Conservation (phyloP, 1,284 basidiomycete genomes). For the Ustilago tritici region DNA sequence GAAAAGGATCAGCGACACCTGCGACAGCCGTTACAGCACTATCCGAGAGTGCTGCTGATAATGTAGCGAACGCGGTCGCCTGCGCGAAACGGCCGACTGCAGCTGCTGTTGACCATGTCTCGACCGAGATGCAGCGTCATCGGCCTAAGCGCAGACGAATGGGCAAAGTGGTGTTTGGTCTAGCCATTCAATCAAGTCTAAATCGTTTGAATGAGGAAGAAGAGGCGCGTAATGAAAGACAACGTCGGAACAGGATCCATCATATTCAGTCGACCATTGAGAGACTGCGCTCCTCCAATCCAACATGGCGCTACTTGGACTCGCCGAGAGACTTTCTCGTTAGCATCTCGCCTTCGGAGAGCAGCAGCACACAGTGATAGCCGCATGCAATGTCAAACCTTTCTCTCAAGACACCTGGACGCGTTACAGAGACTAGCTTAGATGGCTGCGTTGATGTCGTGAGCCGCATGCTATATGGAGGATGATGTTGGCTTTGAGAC, state of each 20-base stretch:
- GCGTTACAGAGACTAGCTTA: neutral
- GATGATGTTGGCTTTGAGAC: neutral
- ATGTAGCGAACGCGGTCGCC: neutral
- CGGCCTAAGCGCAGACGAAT: constrained; percentile 31
- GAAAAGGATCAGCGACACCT: neutral
- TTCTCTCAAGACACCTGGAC: neutral
- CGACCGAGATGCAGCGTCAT: constrained; percentile 13
- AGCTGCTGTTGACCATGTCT: neutral
- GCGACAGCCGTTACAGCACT: neutral
- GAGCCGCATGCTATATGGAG: neutral
- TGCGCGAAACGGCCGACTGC: neutral
- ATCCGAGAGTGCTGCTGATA: neutral
- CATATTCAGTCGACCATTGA: constrained; percentile 33
- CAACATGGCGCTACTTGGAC: constrained; percentile 39
- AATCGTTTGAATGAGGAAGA: constrained; percentile 26
- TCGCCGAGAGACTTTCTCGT: constrained; percentile 42
- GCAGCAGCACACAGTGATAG: neutral
- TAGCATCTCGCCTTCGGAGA: constrained; percentile 20
- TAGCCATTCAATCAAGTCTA: constrained; percentile 34
- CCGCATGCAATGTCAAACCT: neutral
- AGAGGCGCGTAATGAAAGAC: constrained; percentile 31
- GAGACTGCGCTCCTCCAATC: constrained; percentile 21
- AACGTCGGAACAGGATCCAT: constrained; percentile 24
- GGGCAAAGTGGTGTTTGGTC: constrained; percentile 39
- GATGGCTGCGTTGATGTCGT: neutral